Base-by-base conservation (phyloP, 371 early-diverging fungal species). In the Mortierella sp. region DNA sequence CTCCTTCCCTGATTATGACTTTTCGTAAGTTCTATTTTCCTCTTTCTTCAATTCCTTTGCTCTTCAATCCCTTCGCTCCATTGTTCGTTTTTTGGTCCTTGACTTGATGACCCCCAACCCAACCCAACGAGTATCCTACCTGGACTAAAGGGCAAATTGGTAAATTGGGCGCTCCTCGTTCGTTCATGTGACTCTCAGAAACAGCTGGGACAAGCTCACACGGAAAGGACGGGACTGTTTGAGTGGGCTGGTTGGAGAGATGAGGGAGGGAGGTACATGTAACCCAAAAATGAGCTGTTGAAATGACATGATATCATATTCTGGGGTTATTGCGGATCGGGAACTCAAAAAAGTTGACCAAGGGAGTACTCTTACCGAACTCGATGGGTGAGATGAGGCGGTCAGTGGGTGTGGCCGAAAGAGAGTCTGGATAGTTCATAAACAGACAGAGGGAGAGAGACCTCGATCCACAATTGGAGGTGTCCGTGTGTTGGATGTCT, bases 1-100 rank as follows among this genome's bases (percentile, higher is more conserved):
- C 5, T 94, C 96, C 6, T 98, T 94, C 74, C 97, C 98, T 7
- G 97, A 98, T 74, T 94, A 97, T 77, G 98, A 97, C 82, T 98
- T 98, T 86, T 91, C 91, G 93, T 91, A 79, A 37, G 86, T 70
- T 29, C 26, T 41, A 11, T 22, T 22, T 47, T 4, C 31, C 6
- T 55, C 19, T 8, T 31, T 13, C 0, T 16, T 55, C 31, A 16
- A 4, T 10, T 24, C 24, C 47, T 47, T 47, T 22, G 47, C 22
- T 19, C 47, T n/a, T n/a, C n/a, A 22, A 16, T 47, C 22, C 47
- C 29, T 53, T 53, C 29, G 29, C 11, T n/a, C 26, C 48, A n/a
- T 45, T 45, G 45, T 45, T 14, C 9, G 4, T 16, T 16, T 14
- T 47, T 14, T 47, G 7, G 48, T 26, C 53, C 26, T 26, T 5